These are phyloP conservation scores for Heliamphora exappendiculata DNA, from an alignment of 148 eudicot species.

Conservation along the genomic window DNA sequence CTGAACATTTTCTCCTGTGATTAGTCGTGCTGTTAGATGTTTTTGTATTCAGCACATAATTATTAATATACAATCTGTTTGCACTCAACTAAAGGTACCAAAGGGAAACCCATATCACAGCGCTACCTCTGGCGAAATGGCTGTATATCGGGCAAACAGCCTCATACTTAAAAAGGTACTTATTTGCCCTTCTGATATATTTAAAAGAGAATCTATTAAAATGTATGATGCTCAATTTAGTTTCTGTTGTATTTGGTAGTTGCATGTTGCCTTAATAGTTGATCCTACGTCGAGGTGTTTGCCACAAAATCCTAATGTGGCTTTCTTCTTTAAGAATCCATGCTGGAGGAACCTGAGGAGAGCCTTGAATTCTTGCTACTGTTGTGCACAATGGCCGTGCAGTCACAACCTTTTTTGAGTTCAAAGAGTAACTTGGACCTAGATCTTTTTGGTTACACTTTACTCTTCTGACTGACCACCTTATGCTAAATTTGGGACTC, in stretches of 20 bases:
- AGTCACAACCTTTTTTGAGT: too few species aligned
- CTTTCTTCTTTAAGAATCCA: background rate
- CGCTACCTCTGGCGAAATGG: conserved; percentile 96
- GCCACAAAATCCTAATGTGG: background rate
- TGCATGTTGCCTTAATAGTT: background rate
- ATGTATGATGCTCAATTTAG: background rate
- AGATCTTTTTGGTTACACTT: too few species aligned
- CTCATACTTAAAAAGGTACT: conserved; percentile 70
- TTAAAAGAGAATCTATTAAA: background rate
- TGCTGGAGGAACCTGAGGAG: background rate
- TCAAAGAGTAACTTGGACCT: too few species aligned
- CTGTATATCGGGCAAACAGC: conserved; percentile 82
- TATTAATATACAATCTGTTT: conserved; percentile 1
- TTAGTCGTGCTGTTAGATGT: background rate
- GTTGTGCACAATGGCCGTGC: background rate
- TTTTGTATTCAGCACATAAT: background rate
- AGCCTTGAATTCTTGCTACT: background rate
- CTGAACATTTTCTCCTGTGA: background rate
- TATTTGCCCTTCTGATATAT: background rate
- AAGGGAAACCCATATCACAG: conserved; percentile 98
- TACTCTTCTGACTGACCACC: too few species aligned
- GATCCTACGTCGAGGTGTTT: background rate
- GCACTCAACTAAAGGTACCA: conserved; percentile 53
- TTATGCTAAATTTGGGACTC: too few species aligned
- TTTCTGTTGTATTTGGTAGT: background rate